phyloP scores from a whole-genome alignment of 2,329 filamentous ascomycete species.

The Huntiella moniliformis region DNA sequence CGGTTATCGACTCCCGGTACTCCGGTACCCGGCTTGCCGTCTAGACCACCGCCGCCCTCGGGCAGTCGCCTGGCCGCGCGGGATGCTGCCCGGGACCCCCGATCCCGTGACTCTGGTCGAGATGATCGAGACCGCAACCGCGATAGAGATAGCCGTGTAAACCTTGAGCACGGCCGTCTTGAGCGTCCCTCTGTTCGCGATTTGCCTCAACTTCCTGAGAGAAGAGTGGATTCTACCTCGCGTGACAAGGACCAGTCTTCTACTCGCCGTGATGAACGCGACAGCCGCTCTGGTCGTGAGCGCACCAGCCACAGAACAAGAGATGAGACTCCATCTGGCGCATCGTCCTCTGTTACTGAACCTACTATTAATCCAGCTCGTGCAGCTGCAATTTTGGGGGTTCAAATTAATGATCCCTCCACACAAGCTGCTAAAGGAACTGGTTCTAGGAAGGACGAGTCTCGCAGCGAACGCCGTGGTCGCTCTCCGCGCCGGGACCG shows the following conservation, averaged over 20 bases:
- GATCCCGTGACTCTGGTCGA: slow-evolving; percentile 5
- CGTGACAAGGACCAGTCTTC: slow-evolving; percentile 10
- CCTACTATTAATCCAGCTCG: slow-evolving; percentile 37
- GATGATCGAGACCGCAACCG: slow-evolving; percentile 7
- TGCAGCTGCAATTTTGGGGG: slow-evolving; percentile 26
- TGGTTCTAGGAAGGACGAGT: slow-evolving; percentile 5
- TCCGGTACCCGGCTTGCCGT: slow-evolving; percentile 5
- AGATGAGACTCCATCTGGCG: slow-evolving; percentile 15
- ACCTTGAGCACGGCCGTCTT: slow-evolving; percentile 8
- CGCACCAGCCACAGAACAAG: slow-evolving; percentile 12
- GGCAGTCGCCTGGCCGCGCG: not conserved
- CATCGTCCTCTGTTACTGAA: slow-evolving; percentile 18
- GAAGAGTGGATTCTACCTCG: slow-evolving; percentile 17
- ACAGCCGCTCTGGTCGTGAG: slow-evolving; percentile 16
- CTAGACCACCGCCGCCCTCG: slow-evolving; percentile 9
- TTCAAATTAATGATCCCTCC: not conserved
- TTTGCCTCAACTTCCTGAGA: slow-evolving; percentile 29
- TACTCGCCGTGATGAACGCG: slow-evolving; percentile 8
- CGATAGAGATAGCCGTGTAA: slow-evolving; percentile 8
- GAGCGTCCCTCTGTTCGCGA: slow-evolving; percentile 16
- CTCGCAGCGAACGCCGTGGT: slow-evolving; percentile 4
- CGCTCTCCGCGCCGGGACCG: slow-evolving; percentile 8
- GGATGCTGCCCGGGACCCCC: slow-evolving; percentile 4
- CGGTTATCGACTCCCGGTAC: not conserved
- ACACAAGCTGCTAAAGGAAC: not conserved